Percentiles rank a stretch among this genome's conserved stretches.
Conservation (phyloP, 2,329 filamentous ascomycete genomes). For the Rutstroemia sp. region DNA sequence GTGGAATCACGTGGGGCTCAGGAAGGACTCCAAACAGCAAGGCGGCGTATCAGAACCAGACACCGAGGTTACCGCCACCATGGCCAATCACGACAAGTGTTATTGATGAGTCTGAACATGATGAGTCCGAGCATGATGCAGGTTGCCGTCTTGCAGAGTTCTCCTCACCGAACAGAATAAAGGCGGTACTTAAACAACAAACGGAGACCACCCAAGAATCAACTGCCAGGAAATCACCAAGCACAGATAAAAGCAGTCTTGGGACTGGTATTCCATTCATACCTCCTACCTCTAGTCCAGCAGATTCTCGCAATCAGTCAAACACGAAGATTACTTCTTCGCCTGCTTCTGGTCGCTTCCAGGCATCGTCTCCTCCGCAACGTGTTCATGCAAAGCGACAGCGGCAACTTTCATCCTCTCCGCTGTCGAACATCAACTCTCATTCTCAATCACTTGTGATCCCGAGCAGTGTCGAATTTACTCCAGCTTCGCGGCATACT, state of each 20-base stretch:
- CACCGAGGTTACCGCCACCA: constrained; percentile 12
- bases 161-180: constrained; percentile 42
- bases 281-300: background rate
- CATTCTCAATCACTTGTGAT: background rate
- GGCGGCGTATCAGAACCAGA: background rate
- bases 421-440: background rate
- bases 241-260: constrained; percentile 1
- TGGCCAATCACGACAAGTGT: constrained; percentile 30
- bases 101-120: constrained; percentile 47
- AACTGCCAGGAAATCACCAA: background rate
- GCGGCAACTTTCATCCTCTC: background rate
- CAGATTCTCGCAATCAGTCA: background rate
- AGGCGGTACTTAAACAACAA: constrained; percentile 41
- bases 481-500: background rate
- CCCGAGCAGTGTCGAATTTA: background rate
- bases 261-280: background rate
- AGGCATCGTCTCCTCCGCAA: background rate
- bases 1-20: background rate
- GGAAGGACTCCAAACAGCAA: background rate
- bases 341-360: background rate
- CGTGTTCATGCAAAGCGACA: background rate
- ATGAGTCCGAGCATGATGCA: constrained; percentile 37
- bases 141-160: constrained; percentile 24
- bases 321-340: background rate
- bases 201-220: constrained; percentile 25